Conservation (phyloP, 768 basidiomycete species). For the Russula earlei region DNA sequence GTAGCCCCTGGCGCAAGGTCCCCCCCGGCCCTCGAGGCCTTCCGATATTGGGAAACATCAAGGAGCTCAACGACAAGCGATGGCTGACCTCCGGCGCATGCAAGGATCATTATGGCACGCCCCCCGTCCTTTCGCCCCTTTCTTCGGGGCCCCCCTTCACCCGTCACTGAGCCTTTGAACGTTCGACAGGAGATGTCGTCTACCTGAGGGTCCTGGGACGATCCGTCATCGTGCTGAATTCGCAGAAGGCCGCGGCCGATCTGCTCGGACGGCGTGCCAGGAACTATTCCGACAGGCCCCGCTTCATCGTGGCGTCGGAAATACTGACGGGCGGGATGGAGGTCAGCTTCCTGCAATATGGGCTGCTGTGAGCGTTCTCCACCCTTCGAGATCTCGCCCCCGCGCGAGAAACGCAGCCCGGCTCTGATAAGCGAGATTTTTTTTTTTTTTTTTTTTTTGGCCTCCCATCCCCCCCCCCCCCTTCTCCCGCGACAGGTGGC, state of each 20-base stretch:
- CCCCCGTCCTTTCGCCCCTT: too few relatives aligned
- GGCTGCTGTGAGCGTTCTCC: conserved; percentile 3
- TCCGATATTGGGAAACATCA: conserved; percentile 14
- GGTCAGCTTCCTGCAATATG: conserved; percentile 14
- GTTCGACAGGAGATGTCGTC: conserved; percentile 29
- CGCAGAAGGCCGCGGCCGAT: conserved; percentile 33
- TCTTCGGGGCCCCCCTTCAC: neutral
- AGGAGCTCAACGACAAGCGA: conserved; percentile 11
- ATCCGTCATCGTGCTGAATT: conserved; percentile 40
- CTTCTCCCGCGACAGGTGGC: conserved; percentile 9
- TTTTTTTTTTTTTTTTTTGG: too few relatives aligned
- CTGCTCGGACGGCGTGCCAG: conserved; percentile 39
- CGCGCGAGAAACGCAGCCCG: neutral
- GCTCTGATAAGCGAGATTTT: neutral
- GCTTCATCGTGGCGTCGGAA: conserved; percentile 18
- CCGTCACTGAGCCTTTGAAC: neutral
- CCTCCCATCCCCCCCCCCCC: too few relatives aligned
- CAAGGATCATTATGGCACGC: conserved; percentile 8
- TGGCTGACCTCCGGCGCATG: conserved; percentile 14
- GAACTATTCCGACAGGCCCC: conserved; percentile 45
- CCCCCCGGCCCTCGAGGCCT: conserved; percentile 16
- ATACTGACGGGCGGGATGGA: conserved; percentile 16
- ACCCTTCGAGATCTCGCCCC: neutral
- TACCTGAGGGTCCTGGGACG: conserved; percentile 38
- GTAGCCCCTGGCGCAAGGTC: conserved; percentile 18